phyloP scores from a whole-genome alignment of 768 basidiomycete genomes.

The Candolleomyces aberdarensis region DNA sequence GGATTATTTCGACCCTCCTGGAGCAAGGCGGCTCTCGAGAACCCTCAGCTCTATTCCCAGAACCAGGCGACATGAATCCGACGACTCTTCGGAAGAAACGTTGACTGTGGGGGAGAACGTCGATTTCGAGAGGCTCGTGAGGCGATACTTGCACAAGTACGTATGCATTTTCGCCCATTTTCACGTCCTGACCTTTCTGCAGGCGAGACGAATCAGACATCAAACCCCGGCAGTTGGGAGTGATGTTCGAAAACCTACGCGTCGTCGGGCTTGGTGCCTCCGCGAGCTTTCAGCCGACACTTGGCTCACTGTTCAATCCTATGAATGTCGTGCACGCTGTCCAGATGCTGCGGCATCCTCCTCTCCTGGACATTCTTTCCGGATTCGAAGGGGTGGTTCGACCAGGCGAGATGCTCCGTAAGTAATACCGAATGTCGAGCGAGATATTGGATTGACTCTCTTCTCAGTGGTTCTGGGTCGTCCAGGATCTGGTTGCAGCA shows the following conservation, averaged over 20 bases:
- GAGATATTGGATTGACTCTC: not conserved
- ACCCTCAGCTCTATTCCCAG: slow-evolving; percentile 29
- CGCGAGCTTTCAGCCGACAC: slow-evolving; percentile 52
- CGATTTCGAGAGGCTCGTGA: slow-evolving; percentile 35
- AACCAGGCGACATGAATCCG: slow-evolving; percentile 13
- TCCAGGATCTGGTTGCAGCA: slow-evolving; percentile 82
- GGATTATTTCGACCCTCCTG: slow-evolving; percentile 53
- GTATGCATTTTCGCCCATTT: slow-evolving; percentile 11
- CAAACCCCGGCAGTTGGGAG: slow-evolving; percentile 54
- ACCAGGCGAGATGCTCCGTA: slow-evolving; percentile 77
- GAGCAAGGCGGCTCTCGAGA: slow-evolving; percentile 38
- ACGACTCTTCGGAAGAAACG: slow-evolving; percentile 20
- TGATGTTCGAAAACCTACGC: slow-evolving; percentile 53
- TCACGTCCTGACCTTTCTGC: slow-evolving; percentile 10
- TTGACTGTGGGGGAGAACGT: slow-evolving; percentile 24
- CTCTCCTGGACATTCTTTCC: slow-evolving; percentile 57
- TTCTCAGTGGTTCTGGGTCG: slow-evolving; percentile 75
- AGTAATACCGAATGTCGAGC: slow-evolving; percentile 24
- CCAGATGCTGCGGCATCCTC: slow-evolving; percentile 52
- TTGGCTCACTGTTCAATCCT: slow-evolving; percentile 64
- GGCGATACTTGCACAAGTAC: slow-evolving; percentile 30
- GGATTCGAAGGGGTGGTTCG: slow-evolving; percentile 63
- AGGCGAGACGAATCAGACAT: slow-evolving; percentile 51
- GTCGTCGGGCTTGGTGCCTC: slow-evolving; percentile 60
- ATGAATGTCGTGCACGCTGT: slow-evolving; percentile 39